These are phyloP conservation scores for Fimicolochytrium jonesii DNA, from an alignment of 192 early-diverging fungal species.

Conservation along the genomic window DNA sequence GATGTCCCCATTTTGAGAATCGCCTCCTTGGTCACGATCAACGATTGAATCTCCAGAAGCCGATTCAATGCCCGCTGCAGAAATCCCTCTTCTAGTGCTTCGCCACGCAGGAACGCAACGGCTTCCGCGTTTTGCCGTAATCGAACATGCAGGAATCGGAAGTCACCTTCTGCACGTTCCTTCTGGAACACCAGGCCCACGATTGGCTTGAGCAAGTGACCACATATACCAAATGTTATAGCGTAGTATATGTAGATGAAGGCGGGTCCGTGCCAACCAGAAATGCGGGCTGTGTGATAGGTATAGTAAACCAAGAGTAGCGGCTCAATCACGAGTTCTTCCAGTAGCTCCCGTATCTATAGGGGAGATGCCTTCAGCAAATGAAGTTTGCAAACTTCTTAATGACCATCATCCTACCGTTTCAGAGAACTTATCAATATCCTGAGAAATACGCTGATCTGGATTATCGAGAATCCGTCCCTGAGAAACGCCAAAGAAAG, in stretches of 20 bases:
- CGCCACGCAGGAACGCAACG: conserved; percentile 79
- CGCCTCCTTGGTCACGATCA: conserved; percentile 48
- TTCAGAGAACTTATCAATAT: conserved; percentile 76
- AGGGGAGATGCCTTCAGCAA: too few species aligned
- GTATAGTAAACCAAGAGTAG: conserved; percentile 77
- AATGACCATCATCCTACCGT: too few species aligned
- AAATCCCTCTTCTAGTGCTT: conserved; percentile 53
- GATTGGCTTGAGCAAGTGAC: conserved; percentile 68
- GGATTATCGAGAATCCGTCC: conserved; percentile 20
- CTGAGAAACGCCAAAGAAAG: conserved; percentile 2
- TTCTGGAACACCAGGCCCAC: conserved; percentile 67
- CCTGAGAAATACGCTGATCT: conserved; percentile 88
- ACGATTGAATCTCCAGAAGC: conserved; percentile 50
- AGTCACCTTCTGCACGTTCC: conserved; percentile 75
- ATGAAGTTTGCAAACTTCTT: too few species aligned
- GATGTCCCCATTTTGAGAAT: conserved; percentile 50
- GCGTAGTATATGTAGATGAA: conserved; percentile 74
- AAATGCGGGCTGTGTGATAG: conserved; percentile 59
- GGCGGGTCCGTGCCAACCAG: conserved; percentile 62
- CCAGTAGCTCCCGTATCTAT: conserved; percentile 48
- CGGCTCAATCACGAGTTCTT: conserved; percentile 68
- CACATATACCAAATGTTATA: conserved; percentile 62
- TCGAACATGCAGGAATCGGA: conserved; percentile 70
- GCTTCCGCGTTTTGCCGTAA: conserved; percentile 71
- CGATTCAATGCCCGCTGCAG: conserved; percentile 53